Base-by-base conservation (phyloP, 495 filamentous ascomycete genomes). In the Thozetella sp. region DNA sequence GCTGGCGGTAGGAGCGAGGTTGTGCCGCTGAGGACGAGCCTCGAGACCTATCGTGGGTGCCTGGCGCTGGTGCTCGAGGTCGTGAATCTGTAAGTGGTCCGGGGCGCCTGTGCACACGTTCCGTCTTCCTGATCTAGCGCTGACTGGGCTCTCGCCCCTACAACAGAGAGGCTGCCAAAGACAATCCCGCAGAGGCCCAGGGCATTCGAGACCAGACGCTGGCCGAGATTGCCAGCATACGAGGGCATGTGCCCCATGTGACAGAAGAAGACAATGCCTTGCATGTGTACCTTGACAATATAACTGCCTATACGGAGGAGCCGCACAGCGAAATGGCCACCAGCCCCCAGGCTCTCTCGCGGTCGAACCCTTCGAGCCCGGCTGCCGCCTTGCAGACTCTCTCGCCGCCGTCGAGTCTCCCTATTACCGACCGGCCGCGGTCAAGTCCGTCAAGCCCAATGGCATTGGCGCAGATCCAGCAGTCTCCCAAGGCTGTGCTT, bases 51-150 rank as follows among this genome's bases (percentile, higher is more conserved):
- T 27, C 63, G 68, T 1, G 58, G 59, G 22, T 63, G 61, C 1
- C 25, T 72, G 17, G 60, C 40, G 2, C 51, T 70, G 25, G 63
- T 61, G 3, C 53, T 70, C 6, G 65, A 72, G 11, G 58, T 68
- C 4, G 60, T 64, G 2, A 65, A 25, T 22, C 37, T 70, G 59
- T 67, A 60, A 17, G 56, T 53, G 27, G 10, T 15, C 25, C 13
- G 0, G 30, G 30, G 6, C 17, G 9, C 30, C 30, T 37, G 30
- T 37, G 30, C 9, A 9, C 9, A 37, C 6, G 30, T 37, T 37
- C 6, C 30, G 17, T 37, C 9, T 37, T 37, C 30, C 30, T 37
- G 30, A 37, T 17, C 9, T 9, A 17, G 17, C 20, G 43, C 43
- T 48, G 43, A 48, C 20, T 10, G n/a, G 17, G 9, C 30, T n/a